These are phyloP conservation scores for Fusarium poae DNA, from an alignment of 2,329 filamentous ascomycete species.

Conservation along the genomic window DNA sequence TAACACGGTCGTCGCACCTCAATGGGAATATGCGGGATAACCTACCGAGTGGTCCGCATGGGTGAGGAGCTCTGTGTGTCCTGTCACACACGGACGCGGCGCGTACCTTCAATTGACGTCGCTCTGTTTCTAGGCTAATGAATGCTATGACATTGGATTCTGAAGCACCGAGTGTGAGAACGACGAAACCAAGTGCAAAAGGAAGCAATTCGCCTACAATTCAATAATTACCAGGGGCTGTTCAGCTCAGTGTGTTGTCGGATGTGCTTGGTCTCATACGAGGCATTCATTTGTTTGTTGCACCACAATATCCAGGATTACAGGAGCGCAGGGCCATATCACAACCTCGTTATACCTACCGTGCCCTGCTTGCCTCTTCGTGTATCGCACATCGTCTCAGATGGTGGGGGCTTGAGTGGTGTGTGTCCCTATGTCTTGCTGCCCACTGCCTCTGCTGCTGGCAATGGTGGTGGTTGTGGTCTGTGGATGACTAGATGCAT, in stretches of 20 bases:
- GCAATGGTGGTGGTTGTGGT: slow-evolving; percentile 9
- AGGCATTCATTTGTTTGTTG: slow-evolving; percentile 13
- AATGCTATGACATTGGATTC: slow-evolving; percentile 17
- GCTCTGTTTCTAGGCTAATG: slow-evolving; percentile 7
- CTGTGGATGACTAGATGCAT: slow-evolving; percentile 17
- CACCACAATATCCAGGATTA: slow-evolving; percentile 3
- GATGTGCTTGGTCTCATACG: slow-evolving; percentile 37
- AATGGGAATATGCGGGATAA: slow-evolving; percentile 39
- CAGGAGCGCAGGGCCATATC: slow-evolving; percentile 29
- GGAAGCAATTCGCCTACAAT: slow-evolving; percentile 5
- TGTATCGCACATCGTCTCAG: slow-evolving; percentile 32
- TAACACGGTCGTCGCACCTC: slow-evolving; percentile 39
- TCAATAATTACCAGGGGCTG: neutral
- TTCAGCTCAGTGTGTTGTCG: slow-evolving; percentile 30
- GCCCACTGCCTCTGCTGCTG: slow-evolving; percentile 12
- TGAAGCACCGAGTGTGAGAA: slow-evolving; percentile 1
- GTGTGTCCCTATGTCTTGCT: slow-evolving; percentile 9
- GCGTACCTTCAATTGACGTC: slow-evolving; percentile 38
- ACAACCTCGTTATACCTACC: slow-evolving; percentile 27
- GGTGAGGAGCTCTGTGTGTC: slow-evolving; percentile 22
- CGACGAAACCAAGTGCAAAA: slow-evolving; percentile 1
- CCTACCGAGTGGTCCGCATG: slow-evolving; percentile 35
- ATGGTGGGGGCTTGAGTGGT: slow-evolving; percentile 30
- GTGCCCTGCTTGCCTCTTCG: slow-evolving; percentile 17
- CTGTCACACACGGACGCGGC: slow-evolving; percentile 34